Base-by-base conservation (phyloP, 106 monocot genomes). In the Hemerocallis citrina region DNA sequence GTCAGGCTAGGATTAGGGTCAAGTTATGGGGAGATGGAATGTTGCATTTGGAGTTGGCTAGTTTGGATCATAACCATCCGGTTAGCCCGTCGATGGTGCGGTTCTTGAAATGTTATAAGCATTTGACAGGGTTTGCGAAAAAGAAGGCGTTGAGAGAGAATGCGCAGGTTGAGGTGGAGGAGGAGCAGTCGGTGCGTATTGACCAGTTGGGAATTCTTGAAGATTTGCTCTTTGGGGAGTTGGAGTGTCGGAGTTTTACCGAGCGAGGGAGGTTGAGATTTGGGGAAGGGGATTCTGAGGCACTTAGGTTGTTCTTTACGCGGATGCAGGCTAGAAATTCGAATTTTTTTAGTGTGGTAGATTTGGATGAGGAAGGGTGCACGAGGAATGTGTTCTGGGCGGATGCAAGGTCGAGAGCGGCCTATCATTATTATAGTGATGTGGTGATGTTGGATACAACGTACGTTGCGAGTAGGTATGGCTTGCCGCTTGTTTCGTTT, bases 21-120 rank as follows among this genome's bases (percentile, higher is more conserved):
- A 88, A 83, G 79, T 50, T 88, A 5, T 88, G 88, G 79, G 73
- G 70, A 1, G 88, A 88, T 43, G 83, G 79, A 3, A 24, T 79
- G 46, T 67, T 88, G 16, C 87, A 83, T 59, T 47, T 83, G 52
- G 83, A 79, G 67, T 60, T 73, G 21, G 79, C 73, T n/a, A 75
- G 22, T 22, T 69, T 88, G 7, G 83, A 88, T 41, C 88, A 88
- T 38, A 88, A 83, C 40, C 88, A 88, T 40, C 79, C 79, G 0
- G 76, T 88, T 14, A 69, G 75, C 57, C 83, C 79, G 4, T 72
- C 76, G 3, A 79, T 87, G 82, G 87, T 79, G 4, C 51, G 75
- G 43, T 73, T 69, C 39, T 56, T 87, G 52, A 74, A 39, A 47
- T 70, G 66, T 45, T 74, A 85, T 46, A 77, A 62, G 38, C 59